Evolutionary conservation across 2,329 filamentous ascomycete species (phyloP).

Genomic region (Fusarium clavum): DNA sequence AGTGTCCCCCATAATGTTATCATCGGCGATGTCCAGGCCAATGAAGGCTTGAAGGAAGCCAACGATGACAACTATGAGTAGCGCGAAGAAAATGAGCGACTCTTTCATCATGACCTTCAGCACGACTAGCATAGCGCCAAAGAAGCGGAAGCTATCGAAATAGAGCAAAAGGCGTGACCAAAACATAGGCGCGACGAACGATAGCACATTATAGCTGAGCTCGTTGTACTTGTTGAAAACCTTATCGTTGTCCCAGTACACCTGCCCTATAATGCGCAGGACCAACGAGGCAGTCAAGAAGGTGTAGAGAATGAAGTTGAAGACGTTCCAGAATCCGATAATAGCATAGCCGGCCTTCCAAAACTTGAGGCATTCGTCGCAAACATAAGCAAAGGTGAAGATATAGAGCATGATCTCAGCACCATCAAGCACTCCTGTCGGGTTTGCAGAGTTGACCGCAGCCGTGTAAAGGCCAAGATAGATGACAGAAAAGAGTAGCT

Average conservation of each 20-base stretch:
- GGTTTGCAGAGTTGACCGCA: constrained; percentile 95
- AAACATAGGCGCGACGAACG: constrained; percentile 95
- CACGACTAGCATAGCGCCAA: constrained; percentile 97
- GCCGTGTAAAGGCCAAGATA: constrained; percentile 88
- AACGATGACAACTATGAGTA: constrained; percentile 84
- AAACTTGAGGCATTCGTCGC: constrained; percentile 87
- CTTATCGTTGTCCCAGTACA: constrained; percentile 61
- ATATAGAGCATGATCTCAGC: constrained; percentile 88
- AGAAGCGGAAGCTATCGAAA: constrained; percentile 93
- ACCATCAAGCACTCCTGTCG: constrained; percentile 81
- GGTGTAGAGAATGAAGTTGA: constrained; percentile 86
- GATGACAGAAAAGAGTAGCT: constrained; percentile 84
- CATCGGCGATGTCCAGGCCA: constrained; percentile 86
- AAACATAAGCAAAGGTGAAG: constrained; percentile 91
- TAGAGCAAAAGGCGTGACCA: constrained; percentile 94
- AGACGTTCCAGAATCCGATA: constrained; percentile 95
- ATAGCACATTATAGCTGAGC: constrained; percentile 92
- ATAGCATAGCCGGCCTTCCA: constrained; percentile 95
- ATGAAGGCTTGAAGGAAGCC: constrained; percentile 95
- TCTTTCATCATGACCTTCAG: constrained; percentile 96
- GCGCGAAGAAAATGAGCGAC: constrained; percentile 94
- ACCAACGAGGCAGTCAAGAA: constrained; percentile 83
- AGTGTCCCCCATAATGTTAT: constrained; percentile 75
- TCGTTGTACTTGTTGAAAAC: constrained; percentile 74
- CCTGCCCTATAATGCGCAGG: constrained; percentile 81